Percentiles rank a stretch among this genome's conserved stretches.
phyloP scores from a whole-genome alignment of 805 yeast species.

The Candida ovalis region DNA sequence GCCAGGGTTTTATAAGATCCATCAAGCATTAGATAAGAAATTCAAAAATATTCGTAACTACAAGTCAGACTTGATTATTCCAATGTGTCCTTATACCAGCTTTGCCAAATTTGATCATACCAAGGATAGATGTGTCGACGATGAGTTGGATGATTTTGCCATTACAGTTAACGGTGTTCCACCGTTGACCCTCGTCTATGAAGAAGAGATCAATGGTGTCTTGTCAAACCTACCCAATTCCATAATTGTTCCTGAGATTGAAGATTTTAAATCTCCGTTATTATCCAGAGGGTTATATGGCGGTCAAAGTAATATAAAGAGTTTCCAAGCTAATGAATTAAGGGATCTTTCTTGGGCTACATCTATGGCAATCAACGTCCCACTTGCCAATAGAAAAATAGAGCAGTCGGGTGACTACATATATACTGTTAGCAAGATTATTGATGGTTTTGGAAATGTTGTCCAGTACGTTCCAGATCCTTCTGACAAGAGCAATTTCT shows the following conservation, averaged over 20 bases:
- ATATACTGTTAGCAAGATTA: constrained; percentile 54
- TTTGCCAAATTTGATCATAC: constrained; percentile 36
- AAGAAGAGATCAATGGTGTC: constrained; percentile 38
- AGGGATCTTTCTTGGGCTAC: constrained; percentile 37
- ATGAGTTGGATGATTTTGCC: constrained; percentile 38
- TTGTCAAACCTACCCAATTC: constrained; percentile 27
- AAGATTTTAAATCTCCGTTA: constrained; percentile 46
- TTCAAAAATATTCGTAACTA: constrained; percentile 55
- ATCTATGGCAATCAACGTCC: constrained; percentile 23
- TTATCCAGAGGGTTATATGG: constrained; percentile 30
- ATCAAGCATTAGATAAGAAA: constrained; percentile 57
- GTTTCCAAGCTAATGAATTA: constrained; percentile 32
- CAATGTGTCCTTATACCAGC: constrained; percentile 73
- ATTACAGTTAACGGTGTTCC: constrained; percentile 71
- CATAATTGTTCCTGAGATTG: constrained; percentile 40
- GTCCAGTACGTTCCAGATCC: constrained; percentile 40
- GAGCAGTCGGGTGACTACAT: constrained; percentile 47
- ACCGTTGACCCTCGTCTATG: constrained; percentile 62
- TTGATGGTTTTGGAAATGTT: constrained; percentile 65
- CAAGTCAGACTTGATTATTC: constrained; percentile 60
- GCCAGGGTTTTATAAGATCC: constrained; percentile 77
- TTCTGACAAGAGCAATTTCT: constrained; percentile 35
- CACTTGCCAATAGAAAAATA: constrained; percentile 24
- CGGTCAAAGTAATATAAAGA: constrained; percentile 15
- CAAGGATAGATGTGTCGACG: constrained; percentile 62